Evolutionary conservation across 176 grass and related monocot genomes (phyloP), one percentile per base, ranked within the genome.

Genomic region (Poa pratensis): DNA sequence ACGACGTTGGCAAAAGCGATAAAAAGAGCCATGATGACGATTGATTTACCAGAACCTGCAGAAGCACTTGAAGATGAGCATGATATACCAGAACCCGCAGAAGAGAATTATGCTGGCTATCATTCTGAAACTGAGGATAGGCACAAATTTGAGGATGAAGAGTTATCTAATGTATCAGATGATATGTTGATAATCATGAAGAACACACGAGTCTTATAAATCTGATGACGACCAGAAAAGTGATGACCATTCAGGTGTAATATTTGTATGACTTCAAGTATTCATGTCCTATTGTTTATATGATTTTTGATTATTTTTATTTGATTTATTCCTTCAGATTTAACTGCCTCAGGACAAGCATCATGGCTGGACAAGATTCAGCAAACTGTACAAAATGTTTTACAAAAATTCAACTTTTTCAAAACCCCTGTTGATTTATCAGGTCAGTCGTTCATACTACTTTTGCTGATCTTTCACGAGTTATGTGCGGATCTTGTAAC

Each of bases 361-460:
- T 91, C 96, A n/a, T 99, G 88, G 96, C 46, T 99, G 74, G 96
- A 91, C 48, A 99, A 96, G 77, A 96, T 99, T 89, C 91, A 94
- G 60, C 90, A 89, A 80, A 94, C 89, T 15, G 91, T 96, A 67
- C 91, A 96, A 46, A 87, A 84, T 94, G 89, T 96, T 90, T 68
- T 99, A 69, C 90, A 91, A 90, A 86, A 89, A 65, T 99, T 96
- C 72, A 92, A 94, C 80, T 88, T 99, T 86, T 99, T 99, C 75
- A 94, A 91, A 66, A 89, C 87, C 85, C 94, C 96, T 74, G 89
- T 99, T 49, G 88, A 99, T 88, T 75, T 99, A 73, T 94, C 96
- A 82, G 96, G 96, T 96, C 87, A 53, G 32, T 60, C 2, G 27
- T 89, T 40, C 83, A 81, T 48, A 13, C 39, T 76, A 16, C 59